phyloP scores from a whole-genome alignment of 257 asterid genomes.

The Thymus quinquecostatus region DNA sequence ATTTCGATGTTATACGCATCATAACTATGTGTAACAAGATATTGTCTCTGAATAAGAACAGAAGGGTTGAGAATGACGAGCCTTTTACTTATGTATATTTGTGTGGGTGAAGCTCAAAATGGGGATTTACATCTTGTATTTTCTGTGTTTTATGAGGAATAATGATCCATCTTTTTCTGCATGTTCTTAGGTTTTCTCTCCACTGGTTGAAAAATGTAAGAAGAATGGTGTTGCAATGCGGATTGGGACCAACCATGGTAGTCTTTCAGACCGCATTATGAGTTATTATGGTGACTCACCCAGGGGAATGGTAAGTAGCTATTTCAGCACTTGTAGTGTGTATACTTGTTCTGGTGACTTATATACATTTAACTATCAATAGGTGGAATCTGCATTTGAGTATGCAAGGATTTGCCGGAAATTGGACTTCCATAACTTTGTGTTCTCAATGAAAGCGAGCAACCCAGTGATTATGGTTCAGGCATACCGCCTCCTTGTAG shows the following conservation, averaged over 20 bases:
- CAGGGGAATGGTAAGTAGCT: conserved; percentile 87
- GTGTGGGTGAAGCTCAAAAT: neutral
- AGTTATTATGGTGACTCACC: conserved; percentile 99
- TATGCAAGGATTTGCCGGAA: conserved; percentile 92
- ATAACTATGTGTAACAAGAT: neutral
- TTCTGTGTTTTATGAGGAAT: neutral
- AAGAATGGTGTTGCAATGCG: conserved; percentile 96
- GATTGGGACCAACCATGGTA: conserved; percentile 99
- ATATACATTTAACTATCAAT: conserved; percentile 35
- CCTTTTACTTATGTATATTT: neutral
- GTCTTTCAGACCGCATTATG: conserved; percentile 98
- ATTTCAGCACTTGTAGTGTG: conserved; percentile 17
- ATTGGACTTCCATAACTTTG: conserved; percentile 93
- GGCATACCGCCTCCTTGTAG: conserved; percentile 95
- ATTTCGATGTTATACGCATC: neutral
- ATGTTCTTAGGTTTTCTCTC: conserved; percentile 75
- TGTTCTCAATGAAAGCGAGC: conserved; percentile 99
- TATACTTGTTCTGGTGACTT: conserved; percentile 13
- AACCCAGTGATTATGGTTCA: conserved; percentile 98
- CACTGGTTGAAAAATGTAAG: conserved; percentile 97
- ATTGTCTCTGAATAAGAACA: neutral
- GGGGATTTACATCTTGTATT: neutral
- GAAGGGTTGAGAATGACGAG: neutral
- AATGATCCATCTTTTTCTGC: neutral
- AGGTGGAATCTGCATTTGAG: conserved; percentile 99